Evolutionary conservation across 495 filamentous ascomycete species (phyloP), one percentile per base, ranked within the genome.

Genomic region (Penicillium goetzii): DNA sequence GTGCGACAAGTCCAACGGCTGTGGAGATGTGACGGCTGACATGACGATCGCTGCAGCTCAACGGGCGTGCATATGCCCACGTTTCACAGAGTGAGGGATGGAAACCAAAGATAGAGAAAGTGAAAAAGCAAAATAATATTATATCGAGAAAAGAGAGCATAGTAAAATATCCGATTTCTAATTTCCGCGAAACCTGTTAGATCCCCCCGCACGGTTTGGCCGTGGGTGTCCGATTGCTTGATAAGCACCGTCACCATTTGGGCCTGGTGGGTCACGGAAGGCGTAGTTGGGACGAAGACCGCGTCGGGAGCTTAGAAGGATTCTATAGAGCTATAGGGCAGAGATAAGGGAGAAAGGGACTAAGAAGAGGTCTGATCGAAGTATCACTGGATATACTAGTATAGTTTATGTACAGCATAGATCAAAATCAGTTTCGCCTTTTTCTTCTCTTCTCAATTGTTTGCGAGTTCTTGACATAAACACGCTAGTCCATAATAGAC

Each of bases 1-100:
- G 73, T 97, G 91, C 59, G 86, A 88, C 58, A 97, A 80, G 72
- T 97, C 91, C 56, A 87, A 75, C 4, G 91, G 89, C 43, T 76
- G 72, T 34, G 83, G 60, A 60, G 66, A 65, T 60, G 58, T 53
- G 17, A 58, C n/a, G 56, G 61, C 58, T 57, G 65, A 47, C 62
- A 68, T 69, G 56, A 56, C 32, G 63, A 66, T 61, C 60, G 52
- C 65, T 54, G 63, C 62, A 63, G 56, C 57, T 66, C 55, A 69
- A 69, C 69, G 69, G 64, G 56, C 58, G 28, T 67, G 69, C 67
- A 67, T 59, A 55, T 66, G 38, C 15, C 54, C 34, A 26, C 25
- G 28, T 6, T 54, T 43, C 26, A 56, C 4, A 36, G 33, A n/a
- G 19, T 54, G 50, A n/a, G 36, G 36, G n/a, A 30, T 57, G 55